These are phyloP conservation scores for Peltaster fructicola DNA, from an alignment of 2,329 filamentous ascomycete genomes.

Conservation along the genomic window DNA sequence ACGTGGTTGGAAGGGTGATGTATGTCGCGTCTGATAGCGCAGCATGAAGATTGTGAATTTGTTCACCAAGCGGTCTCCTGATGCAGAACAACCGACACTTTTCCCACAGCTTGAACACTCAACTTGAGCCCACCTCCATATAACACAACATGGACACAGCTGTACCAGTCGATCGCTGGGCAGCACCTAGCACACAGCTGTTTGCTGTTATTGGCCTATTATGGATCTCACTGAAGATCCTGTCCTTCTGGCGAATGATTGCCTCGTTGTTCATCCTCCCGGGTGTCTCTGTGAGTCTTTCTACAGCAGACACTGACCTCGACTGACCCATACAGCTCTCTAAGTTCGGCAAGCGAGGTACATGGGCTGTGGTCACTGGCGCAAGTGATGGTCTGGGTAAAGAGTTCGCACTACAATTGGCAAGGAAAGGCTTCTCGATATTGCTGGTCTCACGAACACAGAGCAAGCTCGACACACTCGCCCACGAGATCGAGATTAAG, in stretches of 20 bases:
- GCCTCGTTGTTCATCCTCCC: conserved; percentile 32
- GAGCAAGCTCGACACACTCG: conserved; percentile 68
- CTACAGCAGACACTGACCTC: no score
- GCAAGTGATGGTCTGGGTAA: conserved; percentile 94
- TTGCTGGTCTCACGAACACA: conserved; percentile 90
- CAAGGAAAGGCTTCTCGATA: conserved; percentile 82
- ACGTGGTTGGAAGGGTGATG: conserved; percentile 9
- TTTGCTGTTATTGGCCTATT: conserved; percentile 22
- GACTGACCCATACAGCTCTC: conserved; percentile 42
- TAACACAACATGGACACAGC: conserved; percentile 7
- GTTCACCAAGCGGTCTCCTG: no score
- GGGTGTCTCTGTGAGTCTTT: conserved; percentile 25
- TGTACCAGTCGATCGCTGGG: conserved; percentile 11
- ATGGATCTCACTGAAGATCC: conserved; percentile 22
- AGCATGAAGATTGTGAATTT: no score
- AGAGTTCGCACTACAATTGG: conserved; percentile 83
- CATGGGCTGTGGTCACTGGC: conserved; percentile 87
- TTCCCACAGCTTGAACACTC: not conserved
- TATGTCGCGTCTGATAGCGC: conserved; percentile 7
- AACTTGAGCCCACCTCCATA: no score
- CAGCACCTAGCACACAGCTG: conserved; percentile 16
- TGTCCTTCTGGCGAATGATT: conserved; percentile 30
- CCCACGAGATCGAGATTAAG: conserved; percentile 55
- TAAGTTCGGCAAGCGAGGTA: conserved; percentile 78
- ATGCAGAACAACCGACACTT: conserved; percentile 2